Conservation (phyloP, 768 basidiomycete genomes). For the Pulveroboletus sp. region DNA sequence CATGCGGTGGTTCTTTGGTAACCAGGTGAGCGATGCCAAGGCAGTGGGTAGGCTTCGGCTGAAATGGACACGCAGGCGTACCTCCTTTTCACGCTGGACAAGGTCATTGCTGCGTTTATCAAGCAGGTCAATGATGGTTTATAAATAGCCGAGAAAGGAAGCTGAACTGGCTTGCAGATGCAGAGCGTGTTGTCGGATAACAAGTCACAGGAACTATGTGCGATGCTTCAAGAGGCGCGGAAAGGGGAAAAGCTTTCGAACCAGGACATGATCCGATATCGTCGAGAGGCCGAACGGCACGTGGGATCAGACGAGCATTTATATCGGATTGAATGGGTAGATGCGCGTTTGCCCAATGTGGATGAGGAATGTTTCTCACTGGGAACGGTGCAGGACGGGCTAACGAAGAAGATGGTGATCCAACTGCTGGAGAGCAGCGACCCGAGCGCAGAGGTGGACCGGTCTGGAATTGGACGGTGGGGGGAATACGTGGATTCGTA, state of each 20-base stretch:
- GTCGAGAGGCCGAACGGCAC: conserved; percentile 73
- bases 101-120: conserved; percentile 80
- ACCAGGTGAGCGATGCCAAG: conserved; percentile 50
- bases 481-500: conserved; percentile 71
- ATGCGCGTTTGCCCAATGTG: conserved; percentile 21
- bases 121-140: conserved; percentile 66
- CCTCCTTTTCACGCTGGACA: conserved; percentile 90
- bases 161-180: conserved; percentile 46
- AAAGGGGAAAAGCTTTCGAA: conserved; percentile 47
- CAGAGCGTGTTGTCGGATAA: conserved; percentile 81
- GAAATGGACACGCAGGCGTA: conserved; percentile 64
- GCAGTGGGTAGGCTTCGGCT: background rate
- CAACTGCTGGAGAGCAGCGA: conserved; percentile 60
- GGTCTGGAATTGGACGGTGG: conserved; percentile 55
- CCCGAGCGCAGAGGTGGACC: conserved; percentile 57
- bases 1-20: conserved; percentile 91
- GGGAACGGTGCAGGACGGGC: conserved; percentile 44
- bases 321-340: conserved; percentile 78
- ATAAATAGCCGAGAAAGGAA: background rate
- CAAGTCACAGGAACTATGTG: conserved; percentile 84
- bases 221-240: conserved; percentile 65
- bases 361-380: conserved; percentile 6
- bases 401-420: conserved; percentile 52
- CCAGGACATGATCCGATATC: conserved; percentile 71
- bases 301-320: conserved; percentile 72